Evolutionary conservation across 352 stramenopile species (phyloP).

Genomic region (Peronosclerospora sorghi): DNA sequence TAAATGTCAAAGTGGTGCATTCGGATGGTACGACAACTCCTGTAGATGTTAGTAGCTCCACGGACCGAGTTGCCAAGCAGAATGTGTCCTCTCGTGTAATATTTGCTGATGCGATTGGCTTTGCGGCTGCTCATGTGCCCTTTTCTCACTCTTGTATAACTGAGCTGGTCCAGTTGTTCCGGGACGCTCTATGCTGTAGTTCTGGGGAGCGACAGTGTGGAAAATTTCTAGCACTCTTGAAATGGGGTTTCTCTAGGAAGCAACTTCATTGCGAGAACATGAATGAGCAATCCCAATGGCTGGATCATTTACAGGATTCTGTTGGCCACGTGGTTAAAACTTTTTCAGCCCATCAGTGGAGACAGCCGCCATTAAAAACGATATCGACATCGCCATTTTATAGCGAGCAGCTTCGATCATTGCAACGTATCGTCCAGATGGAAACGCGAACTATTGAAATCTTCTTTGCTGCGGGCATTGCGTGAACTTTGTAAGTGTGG

Average conservation of each 20-base stretch:
- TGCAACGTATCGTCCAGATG: conserved; percentile 48
- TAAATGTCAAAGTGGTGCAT: conserved; percentile 20
- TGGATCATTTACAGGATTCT: conserved; percentile 13
- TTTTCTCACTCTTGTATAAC: conserved; percentile 6
- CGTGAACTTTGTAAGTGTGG: conserved; percentile 26
- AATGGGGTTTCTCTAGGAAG: conserved; percentile 41
- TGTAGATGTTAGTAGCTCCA: background rate
- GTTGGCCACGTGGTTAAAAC: conserved; percentile 18
- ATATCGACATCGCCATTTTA: conserved; percentile 23
- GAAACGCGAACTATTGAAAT: conserved; percentile 39
- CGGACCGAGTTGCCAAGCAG: conserved; percentile 1
- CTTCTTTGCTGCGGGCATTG: conserved; percentile 34
- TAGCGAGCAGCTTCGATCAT: conserved; percentile 32
- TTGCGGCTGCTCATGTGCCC: conserved; percentile 25
- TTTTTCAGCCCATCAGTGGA: conserved; percentile 43
- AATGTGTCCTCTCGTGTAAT: conserved; percentile 26
- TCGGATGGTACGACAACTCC: background rate
- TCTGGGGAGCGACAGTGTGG: conserved; percentile 56
- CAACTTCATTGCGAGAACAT: conserved; percentile 1
- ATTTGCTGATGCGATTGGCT: conserved; percentile 50
- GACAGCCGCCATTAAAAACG: conserved; percentile 2
- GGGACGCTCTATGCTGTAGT: conserved; percentile 18
- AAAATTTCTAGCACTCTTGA: conserved; percentile 33
- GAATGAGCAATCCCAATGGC: conserved; percentile 1
- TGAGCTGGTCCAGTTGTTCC: conserved; percentile 15